phyloP scores from a whole-genome alignment of 345 rosid species.

The Diplotaxis tenuifolia region DNA sequence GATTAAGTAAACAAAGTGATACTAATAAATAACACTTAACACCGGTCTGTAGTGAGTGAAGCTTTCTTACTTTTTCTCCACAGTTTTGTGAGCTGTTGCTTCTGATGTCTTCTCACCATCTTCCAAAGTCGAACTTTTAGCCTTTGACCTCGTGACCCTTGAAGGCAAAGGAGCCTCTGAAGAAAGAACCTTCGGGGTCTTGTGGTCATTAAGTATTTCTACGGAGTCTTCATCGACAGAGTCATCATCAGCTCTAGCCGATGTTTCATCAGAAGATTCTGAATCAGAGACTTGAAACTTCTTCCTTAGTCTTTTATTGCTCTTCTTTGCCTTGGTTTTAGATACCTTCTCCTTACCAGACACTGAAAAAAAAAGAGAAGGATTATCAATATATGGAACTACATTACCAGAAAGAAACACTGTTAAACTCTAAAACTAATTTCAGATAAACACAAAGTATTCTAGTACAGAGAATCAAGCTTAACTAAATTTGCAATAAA shows the following conservation, averaged over 20 bases:
- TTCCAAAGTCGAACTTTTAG: constrained; percentile 19
- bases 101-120: constrained; percentile 3
- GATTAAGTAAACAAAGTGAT: too few relatives aligned
- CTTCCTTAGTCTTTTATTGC: constrained; percentile 45
- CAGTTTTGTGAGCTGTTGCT: not conserved
- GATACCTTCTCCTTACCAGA: constrained; percentile 32
- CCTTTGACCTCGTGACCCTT: constrained; percentile 20
- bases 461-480: not conserved
- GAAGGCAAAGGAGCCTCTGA: constrained; percentile 26
- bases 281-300: constrained; percentile 46
- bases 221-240: constrained; percentile 13
- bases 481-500: not conserved
- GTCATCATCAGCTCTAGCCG: constrained; percentile 13
- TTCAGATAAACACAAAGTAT: not conserved
- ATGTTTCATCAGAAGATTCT: constrained; percentile 34
- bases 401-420: not conserved
- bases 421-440: not conserved
- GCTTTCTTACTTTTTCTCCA: constrained; percentile 13
- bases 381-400: not conserved
- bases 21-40: not conserved
- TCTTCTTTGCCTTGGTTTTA: constrained; percentile 27
- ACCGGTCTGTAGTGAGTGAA: not conserved
- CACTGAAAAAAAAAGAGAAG: constrained; percentile 12
- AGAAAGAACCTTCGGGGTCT: constrained; percentile 29
- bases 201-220: constrained; percentile 32